Evolutionary conservation across 106 monocot genomes (phyloP).

Genomic region (Allium sativum): DNA sequence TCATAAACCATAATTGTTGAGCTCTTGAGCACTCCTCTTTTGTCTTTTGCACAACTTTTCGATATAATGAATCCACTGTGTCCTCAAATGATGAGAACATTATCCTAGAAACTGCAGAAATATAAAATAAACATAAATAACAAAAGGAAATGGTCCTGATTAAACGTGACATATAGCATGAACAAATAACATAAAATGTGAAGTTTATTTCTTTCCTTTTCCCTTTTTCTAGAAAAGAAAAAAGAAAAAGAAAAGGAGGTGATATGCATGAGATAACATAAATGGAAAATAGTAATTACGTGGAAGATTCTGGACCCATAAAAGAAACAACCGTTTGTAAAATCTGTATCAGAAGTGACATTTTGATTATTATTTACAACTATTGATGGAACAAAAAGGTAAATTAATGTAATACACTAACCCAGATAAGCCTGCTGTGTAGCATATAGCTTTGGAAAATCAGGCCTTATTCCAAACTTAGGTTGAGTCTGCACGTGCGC

Average conservation of each 20-base stretch:
- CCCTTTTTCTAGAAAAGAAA: too few relatives aligned
- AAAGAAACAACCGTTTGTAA: slow-evolving; percentile 73
- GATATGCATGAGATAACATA: neutral
- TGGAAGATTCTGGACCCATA: slow-evolving; percentile 94
- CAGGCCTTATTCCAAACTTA: slow-evolving; percentile 69
- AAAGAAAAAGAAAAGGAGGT: neutral
- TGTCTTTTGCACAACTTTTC: slow-evolving; percentile 48
- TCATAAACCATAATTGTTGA: slow-evolving; percentile 83
- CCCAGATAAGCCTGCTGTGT: slow-evolving; percentile 77
- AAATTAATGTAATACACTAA: slow-evolving; percentile 34
- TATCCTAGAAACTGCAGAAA: slow-evolving; percentile 66
- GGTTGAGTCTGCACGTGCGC: slow-evolving; percentile 87
- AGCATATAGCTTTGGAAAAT: slow-evolving; percentile 71
- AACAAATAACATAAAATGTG: too few relatives aligned
- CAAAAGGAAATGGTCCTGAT: too few relatives aligned
- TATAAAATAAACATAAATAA: too few relatives aligned
- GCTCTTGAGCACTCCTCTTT: slow-evolving; percentile 68
- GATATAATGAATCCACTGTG: slow-evolving; percentile 65
- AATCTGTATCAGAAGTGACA: slow-evolving; percentile 40
- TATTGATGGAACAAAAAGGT: too few relatives aligned
- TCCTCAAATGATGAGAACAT: slow-evolving; percentile 97
- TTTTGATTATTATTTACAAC: neutral
- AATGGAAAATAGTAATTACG: slow-evolving; percentile 32
- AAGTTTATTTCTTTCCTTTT: too few relatives aligned
- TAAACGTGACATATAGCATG: too few relatives aligned